Evolutionary conservation across 2,329 filamentous ascomycete species (phyloP).

Genomic region (Arthrobotrys musiformis): DNA sequence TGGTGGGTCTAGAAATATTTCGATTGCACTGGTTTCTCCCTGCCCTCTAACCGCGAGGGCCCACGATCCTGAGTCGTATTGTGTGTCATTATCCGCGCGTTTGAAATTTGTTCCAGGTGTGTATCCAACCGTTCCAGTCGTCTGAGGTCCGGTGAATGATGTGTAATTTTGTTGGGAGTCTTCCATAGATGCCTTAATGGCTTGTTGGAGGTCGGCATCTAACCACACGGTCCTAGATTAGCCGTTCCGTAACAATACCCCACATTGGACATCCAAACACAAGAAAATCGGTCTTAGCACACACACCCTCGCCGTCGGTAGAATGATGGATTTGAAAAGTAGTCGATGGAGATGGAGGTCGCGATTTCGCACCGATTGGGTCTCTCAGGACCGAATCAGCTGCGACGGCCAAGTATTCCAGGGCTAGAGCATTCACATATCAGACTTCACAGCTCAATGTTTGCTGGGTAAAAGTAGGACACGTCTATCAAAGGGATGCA

Average conservation of each 20-base stretch:
- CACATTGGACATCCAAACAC: not conserved
- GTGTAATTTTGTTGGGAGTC: constrained; percentile 46
- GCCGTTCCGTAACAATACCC: constrained; percentile 11
- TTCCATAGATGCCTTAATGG: constrained; percentile 58
- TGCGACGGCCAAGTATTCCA: constrained; percentile 27
- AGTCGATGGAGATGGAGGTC: constrained; percentile 44
- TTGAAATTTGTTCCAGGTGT: constrained; percentile 57
- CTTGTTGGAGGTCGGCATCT: constrained; percentile 57
- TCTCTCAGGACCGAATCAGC: constrained; percentile 32
- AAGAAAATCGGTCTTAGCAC: not conserved
- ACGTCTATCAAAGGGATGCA: not conserved
- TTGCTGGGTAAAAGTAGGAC: not conserved
- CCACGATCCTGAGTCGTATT: constrained; percentile 58
- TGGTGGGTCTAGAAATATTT: constrained; percentile 58
- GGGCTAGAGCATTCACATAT: constrained; percentile 34
- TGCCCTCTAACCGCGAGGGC: constrained; percentile 56
- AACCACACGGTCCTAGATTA: constrained; percentile 21
- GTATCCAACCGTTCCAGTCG: constrained; percentile 58
- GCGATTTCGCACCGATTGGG: constrained; percentile 48
- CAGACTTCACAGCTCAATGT: constrained; percentile 24
- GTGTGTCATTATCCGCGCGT: constrained; percentile 54
- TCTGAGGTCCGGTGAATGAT: constrained; percentile 55
- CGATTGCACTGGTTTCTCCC: constrained; percentile 54
- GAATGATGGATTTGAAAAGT: constrained; percentile 42
- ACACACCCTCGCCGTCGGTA: constrained; percentile 46